phyloP scores from a whole-genome alignment of 2,329 filamentous ascomycete genomes.

The Curvularia sp. region DNA sequence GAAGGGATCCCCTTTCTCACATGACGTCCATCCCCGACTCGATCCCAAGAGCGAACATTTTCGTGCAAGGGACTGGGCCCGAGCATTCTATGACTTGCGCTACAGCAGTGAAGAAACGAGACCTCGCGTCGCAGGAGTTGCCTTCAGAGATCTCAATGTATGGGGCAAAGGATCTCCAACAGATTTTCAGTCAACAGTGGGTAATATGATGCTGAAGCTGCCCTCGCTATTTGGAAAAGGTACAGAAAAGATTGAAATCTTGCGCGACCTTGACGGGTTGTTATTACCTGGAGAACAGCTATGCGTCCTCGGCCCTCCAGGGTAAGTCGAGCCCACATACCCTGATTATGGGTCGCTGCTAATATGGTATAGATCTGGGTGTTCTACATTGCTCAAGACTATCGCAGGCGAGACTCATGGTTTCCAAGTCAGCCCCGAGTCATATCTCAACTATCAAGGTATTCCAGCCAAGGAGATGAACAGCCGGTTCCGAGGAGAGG shows the following conservation, averaged over 20 bases:
- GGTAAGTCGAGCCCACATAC: conserved; percentile 20
- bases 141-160: conserved; percentile 70
- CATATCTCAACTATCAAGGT: conserved; percentile 82
- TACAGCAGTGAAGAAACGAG: conserved; percentile 58
- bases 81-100: conserved; percentile 55
- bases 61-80: conserved; percentile 54
- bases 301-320: conserved; percentile 73
- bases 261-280: conserved; percentile 71
- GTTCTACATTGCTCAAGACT: conserved; percentile 82
- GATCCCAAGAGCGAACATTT: conserved; percentile 55
- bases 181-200: conserved; percentile 72
- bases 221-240: conserved; percentile 60
- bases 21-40: conserved; percentile 49
- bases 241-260: conserved; percentile 67
- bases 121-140: conserved; percentile 64
- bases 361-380: conserved; percentile 59
- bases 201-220: conserved; percentile 65
- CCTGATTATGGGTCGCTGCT: not conserved
- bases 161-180: conserved; percentile 70
- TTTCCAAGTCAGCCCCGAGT: conserved; percentile 71
- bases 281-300: conserved; percentile 75
- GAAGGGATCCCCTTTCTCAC: conserved; percentile 39
- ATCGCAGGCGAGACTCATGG: conserved; percentile 83
- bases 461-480: conserved; percentile 76
- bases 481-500: conserved; percentile 76